Evolutionary conservation across 768 basidiomycete species (phyloP).

Genomic region (Tylopilus sp.): DNA sequence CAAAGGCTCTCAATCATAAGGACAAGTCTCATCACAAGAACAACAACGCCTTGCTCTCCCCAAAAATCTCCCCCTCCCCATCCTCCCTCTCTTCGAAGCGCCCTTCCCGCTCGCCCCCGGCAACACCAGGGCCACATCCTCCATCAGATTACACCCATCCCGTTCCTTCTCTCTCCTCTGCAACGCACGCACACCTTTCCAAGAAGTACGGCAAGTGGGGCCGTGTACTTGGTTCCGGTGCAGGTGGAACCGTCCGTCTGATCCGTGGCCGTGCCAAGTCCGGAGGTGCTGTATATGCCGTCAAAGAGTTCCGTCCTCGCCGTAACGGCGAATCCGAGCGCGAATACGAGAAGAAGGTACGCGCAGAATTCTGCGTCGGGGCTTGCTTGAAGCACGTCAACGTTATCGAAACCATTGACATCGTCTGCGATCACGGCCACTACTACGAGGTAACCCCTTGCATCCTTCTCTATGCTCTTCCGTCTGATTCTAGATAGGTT

Average conservation of each 20-base stretch:
- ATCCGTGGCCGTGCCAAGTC: constrained; percentile 84
- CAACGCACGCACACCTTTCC: constrained; percentile 86
- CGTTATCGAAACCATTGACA: constrained; percentile 97
- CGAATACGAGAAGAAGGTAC: constrained; percentile 99
- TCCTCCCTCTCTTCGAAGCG: constrained; percentile 26
- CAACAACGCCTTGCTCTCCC: not conserved
- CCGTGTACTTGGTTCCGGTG: constrained; percentile 89
- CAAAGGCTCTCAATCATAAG: constrained; percentile 33
- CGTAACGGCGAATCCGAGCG: constrained; percentile 85
- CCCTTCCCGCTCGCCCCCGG: constrained; percentile 26
- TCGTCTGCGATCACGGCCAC: constrained; percentile 95
- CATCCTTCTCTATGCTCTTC: not conserved
- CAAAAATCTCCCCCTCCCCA: constrained; percentile 34
- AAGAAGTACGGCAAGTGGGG: constrained; percentile 99
- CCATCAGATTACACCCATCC: constrained; percentile 28
- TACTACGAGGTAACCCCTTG: constrained; percentile 82
- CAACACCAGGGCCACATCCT: constrained; percentile 19
- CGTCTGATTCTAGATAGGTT: constrained; percentile 51
- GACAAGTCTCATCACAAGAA: constrained; percentile 23
- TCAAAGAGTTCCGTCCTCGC: constrained; percentile 95
- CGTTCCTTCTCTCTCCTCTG: constrained; percentile 67
- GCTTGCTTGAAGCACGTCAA: constrained; percentile 91
- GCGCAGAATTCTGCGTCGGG: constrained; percentile 98
- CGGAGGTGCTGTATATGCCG: constrained; percentile 85
- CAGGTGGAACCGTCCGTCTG: constrained; percentile 96